These are phyloP conservation scores for Mycena rosella DNA, from an alignment of 768 basidiomycete genomes.

Conservation along the genomic window DNA sequence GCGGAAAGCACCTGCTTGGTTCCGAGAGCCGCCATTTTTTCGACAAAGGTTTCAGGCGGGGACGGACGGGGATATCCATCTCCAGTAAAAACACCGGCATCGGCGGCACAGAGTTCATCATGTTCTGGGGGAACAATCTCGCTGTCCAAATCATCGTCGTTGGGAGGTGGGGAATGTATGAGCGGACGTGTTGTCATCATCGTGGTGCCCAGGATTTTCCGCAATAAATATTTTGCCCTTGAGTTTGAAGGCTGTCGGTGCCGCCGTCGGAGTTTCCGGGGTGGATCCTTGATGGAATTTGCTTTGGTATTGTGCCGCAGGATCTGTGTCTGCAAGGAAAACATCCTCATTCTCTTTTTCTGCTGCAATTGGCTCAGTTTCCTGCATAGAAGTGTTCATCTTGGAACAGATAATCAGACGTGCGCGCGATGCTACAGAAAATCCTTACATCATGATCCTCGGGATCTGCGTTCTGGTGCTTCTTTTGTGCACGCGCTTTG, in stretches of 20 bases:
- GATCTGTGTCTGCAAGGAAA: neutral
- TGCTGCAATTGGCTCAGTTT: neutral
- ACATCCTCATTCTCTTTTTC: constrained; percentile 14
- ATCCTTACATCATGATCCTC: no score
- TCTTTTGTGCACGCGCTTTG: no score
- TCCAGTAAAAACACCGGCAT: no score
- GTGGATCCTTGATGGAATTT: constrained; percentile 21
- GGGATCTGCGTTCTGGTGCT: no score
- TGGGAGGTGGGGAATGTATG: constrained; percentile 13
- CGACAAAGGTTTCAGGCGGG: no score
- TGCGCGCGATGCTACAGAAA: no score
- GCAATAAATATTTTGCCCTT: neutral
- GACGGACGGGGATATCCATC: no score
- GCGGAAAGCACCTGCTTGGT: constrained; percentile 12
- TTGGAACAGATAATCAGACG: no score
- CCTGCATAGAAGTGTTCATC: no score
- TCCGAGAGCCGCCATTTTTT: constrained; percentile 24
- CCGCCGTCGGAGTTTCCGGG: neutral
- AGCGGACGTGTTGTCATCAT: constrained; percentile 1
- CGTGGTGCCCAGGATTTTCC: neutral
- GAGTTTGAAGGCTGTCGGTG: no score
- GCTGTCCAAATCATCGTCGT: constrained; percentile 7
- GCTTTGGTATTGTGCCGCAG: neutral
- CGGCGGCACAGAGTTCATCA: constrained; percentile 23
- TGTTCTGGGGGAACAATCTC: constrained; percentile 15